Evolutionary conservation across 208 protist species (phyloP).

Genomic region (Entamoeba dispar): DNA sequence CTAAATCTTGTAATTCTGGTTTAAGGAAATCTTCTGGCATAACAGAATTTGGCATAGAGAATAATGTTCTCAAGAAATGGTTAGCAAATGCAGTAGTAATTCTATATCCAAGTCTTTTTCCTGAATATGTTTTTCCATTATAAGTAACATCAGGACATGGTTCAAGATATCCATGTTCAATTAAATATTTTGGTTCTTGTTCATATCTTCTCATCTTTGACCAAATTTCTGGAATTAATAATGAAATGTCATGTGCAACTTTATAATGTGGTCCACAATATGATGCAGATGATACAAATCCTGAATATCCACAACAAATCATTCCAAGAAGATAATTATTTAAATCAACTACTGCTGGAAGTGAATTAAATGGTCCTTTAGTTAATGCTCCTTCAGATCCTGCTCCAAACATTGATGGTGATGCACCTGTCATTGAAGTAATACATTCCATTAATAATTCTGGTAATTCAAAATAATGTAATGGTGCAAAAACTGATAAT

Average conservation of each 20-base stretch:
- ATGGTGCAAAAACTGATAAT: slow-evolving; percentile 24
- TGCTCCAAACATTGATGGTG: slow-evolving; percentile 33
- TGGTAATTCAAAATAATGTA: slow-evolving; percentile 37
- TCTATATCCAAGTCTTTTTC: slow-evolving; percentile 31
- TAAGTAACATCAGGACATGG: slow-evolving; percentile 30
- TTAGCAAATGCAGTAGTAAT: slow-evolving; percentile 31
- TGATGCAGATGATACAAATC: slow-evolving; percentile 16
- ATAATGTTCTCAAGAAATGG: slow-evolving; percentile 28
- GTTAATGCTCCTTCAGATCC: slow-evolving; percentile 38
- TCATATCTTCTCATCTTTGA: slow-evolving; percentile 26
- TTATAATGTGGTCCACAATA: slow-evolving; percentile 13
- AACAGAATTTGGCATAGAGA: slow-evolving; percentile 23
- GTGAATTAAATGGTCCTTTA: slow-evolving; percentile 37
- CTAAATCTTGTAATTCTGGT: slow-evolving; percentile 23
- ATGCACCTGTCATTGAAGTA: slow-evolving; percentile 31
- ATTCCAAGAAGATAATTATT: slow-evolving; percentile 18
- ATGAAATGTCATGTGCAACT: slow-evolving; percentile 33
- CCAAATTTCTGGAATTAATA: slow-evolving; percentile 36
- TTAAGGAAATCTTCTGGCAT: slow-evolving; percentile 26
- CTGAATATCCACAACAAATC: not conserved
- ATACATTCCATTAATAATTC: slow-evolving; percentile 33
- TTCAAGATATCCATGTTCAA: slow-evolving; percentile 22
- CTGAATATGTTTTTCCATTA: slow-evolving; percentile 24
- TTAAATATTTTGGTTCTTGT: slow-evolving; percentile 5
- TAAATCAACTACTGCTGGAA: slow-evolving; percentile 15